These are phyloP conservation scores for Oenanthe javanica DNA, from an alignment of 140 eudicot genomes.

Conservation along the genomic window DNA sequence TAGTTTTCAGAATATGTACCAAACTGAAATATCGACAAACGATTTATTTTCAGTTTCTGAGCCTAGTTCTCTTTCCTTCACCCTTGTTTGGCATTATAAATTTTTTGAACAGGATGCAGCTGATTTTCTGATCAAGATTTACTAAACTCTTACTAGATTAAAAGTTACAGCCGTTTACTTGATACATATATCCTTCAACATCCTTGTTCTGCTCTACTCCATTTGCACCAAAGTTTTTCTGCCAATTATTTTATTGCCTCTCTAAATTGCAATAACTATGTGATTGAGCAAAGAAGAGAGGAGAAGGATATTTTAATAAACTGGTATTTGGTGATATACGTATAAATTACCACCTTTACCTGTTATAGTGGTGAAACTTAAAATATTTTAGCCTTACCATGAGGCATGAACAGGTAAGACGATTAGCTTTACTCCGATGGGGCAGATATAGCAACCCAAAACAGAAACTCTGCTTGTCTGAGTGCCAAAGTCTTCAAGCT, in stretches of 20 bases:
- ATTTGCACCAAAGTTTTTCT: neutral
- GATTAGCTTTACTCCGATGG: neutral
- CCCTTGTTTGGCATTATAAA: neutral
- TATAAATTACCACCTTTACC: neutral
- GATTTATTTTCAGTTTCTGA: neutral
- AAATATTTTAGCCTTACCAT: neutral
- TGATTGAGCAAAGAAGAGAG: neutral
- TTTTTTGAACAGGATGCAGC: neutral
- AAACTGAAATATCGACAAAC: neutral
- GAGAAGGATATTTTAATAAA: neutral
- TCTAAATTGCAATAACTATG: neutral
- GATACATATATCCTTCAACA: neutral
- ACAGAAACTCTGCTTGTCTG: neutral
- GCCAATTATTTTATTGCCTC: neutral
- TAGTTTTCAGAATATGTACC: neutral
- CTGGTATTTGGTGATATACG: neutral
- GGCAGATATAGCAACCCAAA: neutral
- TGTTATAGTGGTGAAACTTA: neutral
- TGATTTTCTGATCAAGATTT: neutral
- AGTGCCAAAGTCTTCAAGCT: neutral
- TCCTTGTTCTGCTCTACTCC: neutral
- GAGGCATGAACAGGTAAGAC: neutral
- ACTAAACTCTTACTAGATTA: neutral
- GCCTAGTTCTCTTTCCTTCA: neutral
- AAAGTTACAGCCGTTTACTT: neutral